A percentile compares a stretch with the other conserved stretches of the same genome.
These are phyloP conservation scores for Candida methanosorbosa DNA, from an alignment of 805 yeast genomes.

Conservation along the genomic window DNA sequence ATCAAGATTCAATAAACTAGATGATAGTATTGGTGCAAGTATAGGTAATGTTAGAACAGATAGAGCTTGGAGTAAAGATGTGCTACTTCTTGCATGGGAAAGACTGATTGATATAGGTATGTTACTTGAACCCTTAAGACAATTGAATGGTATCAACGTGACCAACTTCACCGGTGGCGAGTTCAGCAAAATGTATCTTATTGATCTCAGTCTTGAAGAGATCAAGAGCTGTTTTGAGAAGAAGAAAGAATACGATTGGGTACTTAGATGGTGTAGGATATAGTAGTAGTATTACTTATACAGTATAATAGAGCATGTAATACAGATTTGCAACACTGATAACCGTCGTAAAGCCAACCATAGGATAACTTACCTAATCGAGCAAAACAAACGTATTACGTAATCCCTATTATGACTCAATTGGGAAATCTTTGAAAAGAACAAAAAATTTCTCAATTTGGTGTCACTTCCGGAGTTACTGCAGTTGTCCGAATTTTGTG, in stretches of 20 bases:
- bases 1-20: slow-evolving; percentile 20
- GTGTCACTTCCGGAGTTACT: too few species aligned
- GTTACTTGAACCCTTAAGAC: slow-evolving; percentile 23
- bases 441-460: too few species aligned
- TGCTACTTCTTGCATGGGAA: slow-evolving; percentile 71
- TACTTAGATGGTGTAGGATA: slow-evolving; percentile 17
- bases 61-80: slow-evolving; percentile 52
- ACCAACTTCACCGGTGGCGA: slow-evolving; percentile 17
- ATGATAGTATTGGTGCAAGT: slow-evolving; percentile 2
- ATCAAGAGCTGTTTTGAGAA: slow-evolving; percentile 20
- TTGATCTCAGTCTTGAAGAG: slow-evolving; percentile 46
- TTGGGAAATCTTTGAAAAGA: too few species aligned
- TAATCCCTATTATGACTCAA: too few species aligned
- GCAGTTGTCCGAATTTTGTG: too few species aligned
- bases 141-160: slow-evolving; percentile 13
- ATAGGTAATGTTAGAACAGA: slow-evolving; percentile 25
- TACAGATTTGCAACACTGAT: too few species aligned
- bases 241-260: slow-evolving; percentile 8
- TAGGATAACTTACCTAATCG: too few species aligned
- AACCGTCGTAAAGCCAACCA: too few species aligned
- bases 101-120: slow-evolving; percentile 47
- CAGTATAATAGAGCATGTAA: too few species aligned
- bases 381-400: too few species aligned
- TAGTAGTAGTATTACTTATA: too few species aligned
- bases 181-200: slow-evolving; percentile 40